phyloP scores from a whole-genome alignment of 768 basidiomycete genomes.

The Suillus bovinus region DNA sequence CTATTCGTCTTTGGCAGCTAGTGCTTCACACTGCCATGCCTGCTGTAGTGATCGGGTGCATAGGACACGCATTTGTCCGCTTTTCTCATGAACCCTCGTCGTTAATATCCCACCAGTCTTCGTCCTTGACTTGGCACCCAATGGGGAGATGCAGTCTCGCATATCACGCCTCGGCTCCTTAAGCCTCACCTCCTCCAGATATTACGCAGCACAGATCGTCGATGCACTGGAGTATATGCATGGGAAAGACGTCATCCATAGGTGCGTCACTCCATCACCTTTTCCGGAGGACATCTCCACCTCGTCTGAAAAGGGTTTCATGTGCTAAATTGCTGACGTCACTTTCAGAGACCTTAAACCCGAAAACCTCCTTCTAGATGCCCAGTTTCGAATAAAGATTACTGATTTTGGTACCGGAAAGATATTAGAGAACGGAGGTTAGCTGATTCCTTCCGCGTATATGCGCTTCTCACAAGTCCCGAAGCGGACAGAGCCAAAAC shows the following conservation, averaged over 20 bases:
- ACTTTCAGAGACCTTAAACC: slow-evolving; percentile 70
- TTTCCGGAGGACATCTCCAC: slow-evolving; percentile 2
- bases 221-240: slow-evolving; percentile 93
- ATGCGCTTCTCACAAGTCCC: slow-evolving; percentile 27
- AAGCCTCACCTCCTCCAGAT: slow-evolving; percentile 69
- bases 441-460: slow-evolving; percentile 24
- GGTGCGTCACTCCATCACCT: slow-evolving; percentile 39
- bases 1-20: neutral
- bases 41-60: slow-evolving; percentile 2
- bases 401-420: slow-evolving; percentile 94
- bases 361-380: slow-evolving; percentile 89
- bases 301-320: neutral
- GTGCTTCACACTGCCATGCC: neutral
- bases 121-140: slow-evolving; percentile 72
- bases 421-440: slow-evolving; percentile 58
- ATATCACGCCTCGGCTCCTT: slow-evolving; percentile 85
- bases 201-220: slow-evolving; percentile 88
- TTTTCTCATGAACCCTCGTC: slow-evolving; percentile 12
- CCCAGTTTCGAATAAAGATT: slow-evolving; percentile 85
- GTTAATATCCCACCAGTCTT: slow-evolving; percentile 51
- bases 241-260: slow-evolving; percentile 84
- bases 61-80: neutral
- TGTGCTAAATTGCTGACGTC: neutral
- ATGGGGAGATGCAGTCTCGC: slow-evolving; percentile 76
- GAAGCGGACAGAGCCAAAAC: slow-evolving; percentile 59